Percentiles rank a stretch among this genome's conserved stretches.
phyloP scores from a whole-genome alignment of 805 yeast genomes.

The Myxozyma neglecta region DNA sequence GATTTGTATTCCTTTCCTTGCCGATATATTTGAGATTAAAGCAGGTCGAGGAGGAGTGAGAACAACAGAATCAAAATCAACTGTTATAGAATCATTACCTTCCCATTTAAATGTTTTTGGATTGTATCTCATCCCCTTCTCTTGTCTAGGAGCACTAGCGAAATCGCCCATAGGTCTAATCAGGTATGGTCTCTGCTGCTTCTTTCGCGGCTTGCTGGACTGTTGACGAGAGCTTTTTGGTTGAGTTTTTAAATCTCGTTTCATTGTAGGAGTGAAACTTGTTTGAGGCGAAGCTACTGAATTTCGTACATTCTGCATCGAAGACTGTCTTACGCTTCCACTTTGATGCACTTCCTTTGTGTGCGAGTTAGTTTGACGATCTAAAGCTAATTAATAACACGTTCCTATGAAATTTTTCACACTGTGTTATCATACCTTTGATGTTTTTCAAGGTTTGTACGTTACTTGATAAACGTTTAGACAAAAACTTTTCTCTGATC shows the following conservation, averaged over 20 bases:
- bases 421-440: background rate
- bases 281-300: background rate
- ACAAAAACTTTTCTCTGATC: slow-evolving; percentile 11
- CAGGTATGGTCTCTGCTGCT: slow-evolving; percentile 30
- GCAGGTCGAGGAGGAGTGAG: slow-evolving; percentile 42
- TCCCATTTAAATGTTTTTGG: slow-evolving; percentile 57
- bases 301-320: slow-evolving; percentile 1
- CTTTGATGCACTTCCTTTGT: background rate
- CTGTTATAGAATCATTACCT: slow-evolving; percentile 61
- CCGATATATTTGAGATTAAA: slow-evolving; percentile 35
- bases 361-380: background rate
- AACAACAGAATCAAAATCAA: slow-evolving; percentile 48
- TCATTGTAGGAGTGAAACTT: background rate
- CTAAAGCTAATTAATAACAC: background rate
- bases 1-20: slow-evolving; percentile 43
- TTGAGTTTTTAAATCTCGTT: background rate
- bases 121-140: slow-evolving; percentile 53
- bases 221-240: background rate
- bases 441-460: background rate
- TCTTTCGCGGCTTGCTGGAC: slow-evolving; percentile 5
- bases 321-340: background rate
- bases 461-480: slow-evolving; percentile 1
- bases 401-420: background rate
- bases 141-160: slow-evolving; percentile 22
- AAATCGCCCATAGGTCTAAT: slow-evolving; percentile 28